phyloP scores from a whole-genome alignment of 2,329 filamentous ascomycete species.

The Dendrostoma leiphaemia region DNA sequence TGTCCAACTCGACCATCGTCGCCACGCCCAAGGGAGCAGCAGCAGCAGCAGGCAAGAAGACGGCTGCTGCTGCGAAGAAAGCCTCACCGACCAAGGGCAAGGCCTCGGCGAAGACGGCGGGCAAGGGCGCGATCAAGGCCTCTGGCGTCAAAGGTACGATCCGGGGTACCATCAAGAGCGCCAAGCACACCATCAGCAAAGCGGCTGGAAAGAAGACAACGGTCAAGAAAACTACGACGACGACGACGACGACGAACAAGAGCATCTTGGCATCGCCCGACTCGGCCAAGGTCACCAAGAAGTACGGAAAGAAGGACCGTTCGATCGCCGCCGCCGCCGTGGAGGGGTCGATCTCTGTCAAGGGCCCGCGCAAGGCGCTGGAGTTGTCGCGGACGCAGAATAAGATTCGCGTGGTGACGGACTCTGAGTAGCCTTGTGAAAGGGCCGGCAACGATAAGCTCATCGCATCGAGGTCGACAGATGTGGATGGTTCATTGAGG shows the following conservation, averaged over 20 bases:
- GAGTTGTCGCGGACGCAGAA: slow-evolving; percentile 13
- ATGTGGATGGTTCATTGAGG: too few species aligned
- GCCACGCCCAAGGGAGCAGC: not conserved
- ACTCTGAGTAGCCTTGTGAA: slow-evolving; percentile 5
- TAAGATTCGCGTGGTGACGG: slow-evolving; percentile 10
- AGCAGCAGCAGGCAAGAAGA: not conserved
- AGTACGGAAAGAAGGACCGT: not conserved
- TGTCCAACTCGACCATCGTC: slow-evolving; percentile 4
- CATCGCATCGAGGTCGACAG: too few species aligned
- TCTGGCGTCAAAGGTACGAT: slow-evolving; percentile 2
- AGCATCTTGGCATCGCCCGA: slow-evolving; percentile 12
- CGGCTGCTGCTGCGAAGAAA: not conserved
- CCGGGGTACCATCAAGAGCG: slow-evolving; percentile 4
- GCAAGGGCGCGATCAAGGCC: not conserved
- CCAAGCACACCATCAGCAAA: slow-evolving; percentile 7
- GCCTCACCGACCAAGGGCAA: not conserved
- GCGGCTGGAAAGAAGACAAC: not conserved
- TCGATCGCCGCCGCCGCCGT: not conserved
- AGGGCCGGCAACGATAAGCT: not conserved
- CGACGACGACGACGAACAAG: slow-evolving; percentile 6
- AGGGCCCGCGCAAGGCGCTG: slow-evolving; percentile 7
- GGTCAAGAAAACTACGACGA: not conserved
- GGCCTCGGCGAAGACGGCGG: not conserved
- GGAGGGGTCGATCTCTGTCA: slow-evolving; percentile 16
- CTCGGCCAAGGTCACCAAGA: not conserved